Conservation (phyloP, 257 asterid genomes). For the Solanum phureja region DNA sequence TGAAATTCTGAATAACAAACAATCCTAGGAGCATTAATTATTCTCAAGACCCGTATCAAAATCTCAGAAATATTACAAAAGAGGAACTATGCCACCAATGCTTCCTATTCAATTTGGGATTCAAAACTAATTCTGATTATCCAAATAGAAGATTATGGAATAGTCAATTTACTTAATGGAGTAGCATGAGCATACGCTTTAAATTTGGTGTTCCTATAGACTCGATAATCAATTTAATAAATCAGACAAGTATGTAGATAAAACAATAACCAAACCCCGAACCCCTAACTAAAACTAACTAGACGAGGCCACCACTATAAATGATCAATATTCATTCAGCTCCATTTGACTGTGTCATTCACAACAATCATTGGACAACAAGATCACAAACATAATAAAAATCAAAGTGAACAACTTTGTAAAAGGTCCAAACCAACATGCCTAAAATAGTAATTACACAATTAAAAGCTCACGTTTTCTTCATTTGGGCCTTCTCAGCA, state of each 20-base stretch:
- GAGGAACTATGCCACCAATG: not conserved
- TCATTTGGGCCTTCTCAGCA: constrained; percentile 84
- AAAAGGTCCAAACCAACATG: not conserved
- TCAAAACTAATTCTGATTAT: not conserved
- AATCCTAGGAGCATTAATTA: not conserved
- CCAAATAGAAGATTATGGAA: not conserved
- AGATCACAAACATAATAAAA: not conserved
- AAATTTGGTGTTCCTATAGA: not conserved
- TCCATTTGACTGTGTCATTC: not conserved
- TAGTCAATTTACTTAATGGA: not conserved
- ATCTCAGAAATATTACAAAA: not conserved
- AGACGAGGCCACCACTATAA: not conserved
- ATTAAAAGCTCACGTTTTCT: constrained; percentile 61
- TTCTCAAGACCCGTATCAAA: not conserved
- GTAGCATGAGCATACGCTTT: not conserved
- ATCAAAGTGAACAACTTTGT: not conserved
- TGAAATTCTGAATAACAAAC: not conserved
- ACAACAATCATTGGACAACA: not conserved
- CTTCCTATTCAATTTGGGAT: not conserved
- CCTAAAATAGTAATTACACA: not conserved
- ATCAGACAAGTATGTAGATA: not conserved
- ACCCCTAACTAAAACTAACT: not conserved
- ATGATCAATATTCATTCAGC: not conserved
- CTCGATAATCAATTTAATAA: not conserved
- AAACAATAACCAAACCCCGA: not conserved